Base-by-base conservation (phyloP, 352 stramenopile genomes). In the Globisporangium cederbergense region DNA sequence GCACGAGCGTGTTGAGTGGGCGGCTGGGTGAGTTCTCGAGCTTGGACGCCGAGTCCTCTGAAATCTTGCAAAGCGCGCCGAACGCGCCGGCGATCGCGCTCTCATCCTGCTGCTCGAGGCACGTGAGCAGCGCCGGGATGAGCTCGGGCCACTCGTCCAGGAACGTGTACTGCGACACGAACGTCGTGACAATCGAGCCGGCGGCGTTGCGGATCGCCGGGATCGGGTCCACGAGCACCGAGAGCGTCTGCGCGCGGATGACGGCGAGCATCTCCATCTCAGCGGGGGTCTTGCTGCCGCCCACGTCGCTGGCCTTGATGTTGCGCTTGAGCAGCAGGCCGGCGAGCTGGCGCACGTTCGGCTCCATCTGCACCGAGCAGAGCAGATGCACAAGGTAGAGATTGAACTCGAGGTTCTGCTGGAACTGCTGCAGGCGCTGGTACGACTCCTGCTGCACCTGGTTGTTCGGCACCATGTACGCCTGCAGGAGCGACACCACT, bases 341-440 rank as follows among this genome's bases (percentile, higher is more conserved):
- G 0, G 87, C 87, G 59, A 94, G 67, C 68, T 96, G 82, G 7
- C 87, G 87, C 57, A 94, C 79, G 58, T 82, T 83, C 25, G 72
- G 67, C 51, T 94, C 78, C 46, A 69, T 54, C 38, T 93, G 78
- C 18, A 68, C 14, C 6, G 76, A 74, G 72, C 81, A 94, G 52
- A 96, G 81, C 60, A 96, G 50, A 62, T 96, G 86, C 46, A 93
- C 81, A 52, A 96, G 79, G 70, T 96, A 96, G 34, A 95, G 74
- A 53, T 94, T 92, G 70, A 96, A 96, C 76, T 96, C 84, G 51
- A 93, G 84, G 71, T 96, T 88, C 66, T 93, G 77, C 72, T 93
- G 83, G 75, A 93, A 93, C 70, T 91, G 84, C 80, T 94, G 82
- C 64, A 96, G 75, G 50, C 83, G 83, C 75, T 86, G 62, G 73